Percentiles rank a stretch among this genome's conserved stretches.
Conservation (phyloP, 2,329 filamentous ascomycete species). For the Colletotrichum liriopes region DNA sequence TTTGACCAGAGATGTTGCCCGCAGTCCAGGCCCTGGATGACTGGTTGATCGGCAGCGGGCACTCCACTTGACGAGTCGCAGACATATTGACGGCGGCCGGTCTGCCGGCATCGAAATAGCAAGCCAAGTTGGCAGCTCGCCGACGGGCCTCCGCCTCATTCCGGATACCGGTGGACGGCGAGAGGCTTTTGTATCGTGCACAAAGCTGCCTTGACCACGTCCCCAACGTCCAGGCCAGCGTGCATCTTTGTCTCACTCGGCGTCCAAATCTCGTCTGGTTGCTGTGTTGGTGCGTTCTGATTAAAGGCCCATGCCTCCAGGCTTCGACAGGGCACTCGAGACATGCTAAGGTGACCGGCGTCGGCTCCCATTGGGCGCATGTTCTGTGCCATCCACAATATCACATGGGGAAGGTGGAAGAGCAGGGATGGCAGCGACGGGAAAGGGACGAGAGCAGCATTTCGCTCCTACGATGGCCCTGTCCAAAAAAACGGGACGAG, state of each 20-base stretch:
- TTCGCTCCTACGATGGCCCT: slow-evolving; percentile 13
- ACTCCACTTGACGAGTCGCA: slow-evolving; percentile 28
- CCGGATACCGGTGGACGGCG: background rate
- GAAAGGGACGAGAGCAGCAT: slow-evolving; percentile 20
- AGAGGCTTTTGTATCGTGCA: background rate
- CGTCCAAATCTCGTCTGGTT: slow-evolving; percentile 21
- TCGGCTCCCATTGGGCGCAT: slow-evolving; percentile 34
- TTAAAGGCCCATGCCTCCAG: slow-evolving; percentile 40
- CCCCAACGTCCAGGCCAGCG: too few species aligned
- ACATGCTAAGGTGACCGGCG: slow-evolving; percentile 32
- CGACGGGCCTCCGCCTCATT: background rate
- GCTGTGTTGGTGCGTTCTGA: slow-evolving; percentile 34
- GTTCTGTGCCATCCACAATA: slow-evolving; percentile 25
- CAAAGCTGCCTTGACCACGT: background rate
- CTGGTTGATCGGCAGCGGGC: slow-evolving; percentile 20
- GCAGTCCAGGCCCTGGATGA: background rate
- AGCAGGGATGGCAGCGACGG: slow-evolving; percentile 33
- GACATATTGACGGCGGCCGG: slow-evolving; percentile 18
- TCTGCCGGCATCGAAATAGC: slow-evolving; percentile 13
- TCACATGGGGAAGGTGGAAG: slow-evolving; percentile 27
- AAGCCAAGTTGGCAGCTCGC: background rate
- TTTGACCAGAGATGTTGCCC: background rate
- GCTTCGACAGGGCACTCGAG: slow-evolving; percentile 32
- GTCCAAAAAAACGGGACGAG: slow-evolving; percentile 13
- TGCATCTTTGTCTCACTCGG: background rate